Base-by-base conservation (phyloP, 768 basidiomycete genomes). In the Lyophyllum shimeji region DNA sequence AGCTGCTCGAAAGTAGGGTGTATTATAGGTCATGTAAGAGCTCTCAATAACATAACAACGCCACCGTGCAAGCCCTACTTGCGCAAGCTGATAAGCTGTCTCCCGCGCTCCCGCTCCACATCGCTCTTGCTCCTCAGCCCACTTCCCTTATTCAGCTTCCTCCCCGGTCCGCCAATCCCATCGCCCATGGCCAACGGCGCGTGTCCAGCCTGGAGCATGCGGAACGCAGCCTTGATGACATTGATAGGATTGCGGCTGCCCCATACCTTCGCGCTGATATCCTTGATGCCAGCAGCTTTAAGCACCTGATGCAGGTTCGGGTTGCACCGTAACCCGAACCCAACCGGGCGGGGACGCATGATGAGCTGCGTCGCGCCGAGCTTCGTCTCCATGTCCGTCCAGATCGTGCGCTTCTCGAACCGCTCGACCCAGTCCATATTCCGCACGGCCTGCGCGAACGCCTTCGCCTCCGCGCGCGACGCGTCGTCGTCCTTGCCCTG, bases 211-310 rank as follows among this genome's bases (percentile, higher is more conserved):
- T 95, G 92, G 47, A 99, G 74, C 76, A 97, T 80, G 68, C 87
- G 80, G 63, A 94, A 81, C 15, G 85, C 78, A 23, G 88, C 85
- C 74, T 97, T 96, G 76, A 95, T 84, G 40, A 96, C 92, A 69
- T 89, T 84, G 60, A 90, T 76, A 34, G 81, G 84, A 71, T 96
- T 98, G 60, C 90, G 78, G 65, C 91, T 95, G 15, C 96, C 95
- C 85, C 92, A 91, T 18, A 98, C 90, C 73, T 97, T 98, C 27
- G 92, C 96, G 62, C 91, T 94, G 42, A 91, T 81, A 72, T 99
- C 96, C 69, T 93, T 90, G 74, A 99, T 90, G 11, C 96, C 97
- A 0, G 95, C 95, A 0, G 95, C 94, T 61, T 92, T 90, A 65
- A 95, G 80, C 40, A 99, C 82, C 65, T 87, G 84, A 70, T 99